Conservation (phyloP, 1,139 yeast genomes). For the Hanseniaspora uvarum region DNA sequence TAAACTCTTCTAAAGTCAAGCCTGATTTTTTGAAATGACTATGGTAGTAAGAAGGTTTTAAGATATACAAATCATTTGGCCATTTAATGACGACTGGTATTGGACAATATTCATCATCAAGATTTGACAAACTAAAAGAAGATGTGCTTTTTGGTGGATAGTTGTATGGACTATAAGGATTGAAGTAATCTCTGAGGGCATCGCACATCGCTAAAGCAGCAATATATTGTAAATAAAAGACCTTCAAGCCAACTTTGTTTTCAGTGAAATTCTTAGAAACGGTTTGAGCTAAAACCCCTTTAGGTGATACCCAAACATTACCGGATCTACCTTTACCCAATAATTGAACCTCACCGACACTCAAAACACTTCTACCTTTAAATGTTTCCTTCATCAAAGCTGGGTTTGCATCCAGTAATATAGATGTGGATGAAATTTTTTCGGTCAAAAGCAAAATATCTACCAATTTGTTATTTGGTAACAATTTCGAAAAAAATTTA, state of each 20-base stretch:
- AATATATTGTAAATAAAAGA: slow-evolving; percentile 76
- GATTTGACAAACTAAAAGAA: slow-evolving; percentile 29
- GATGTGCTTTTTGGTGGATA: slow-evolving; percentile 27
- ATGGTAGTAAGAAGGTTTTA: slow-evolving; percentile 48
- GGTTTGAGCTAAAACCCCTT: slow-evolving; percentile 81
- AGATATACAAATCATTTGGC: slow-evolving; percentile 89
- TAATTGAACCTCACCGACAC: slow-evolving; percentile 69
- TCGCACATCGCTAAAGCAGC: slow-evolving; percentile 75
- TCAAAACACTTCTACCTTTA: slow-evolving; percentile 21
- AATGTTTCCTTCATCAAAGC: slow-evolving; percentile 35
- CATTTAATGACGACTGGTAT: slow-evolving; percentile 80
- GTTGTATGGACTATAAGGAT: slow-evolving; percentile 25
- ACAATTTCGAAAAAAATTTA: slow-evolving; percentile 44
- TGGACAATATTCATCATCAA: slow-evolving; percentile 42
- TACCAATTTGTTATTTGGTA: slow-evolving; percentile 44
- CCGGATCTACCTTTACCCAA: slow-evolving; percentile 93
- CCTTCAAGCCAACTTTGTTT: slow-evolving; percentile 33
- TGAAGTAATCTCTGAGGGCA: slow-evolving; percentile 55
- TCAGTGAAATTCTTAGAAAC: slow-evolving; percentile 41
- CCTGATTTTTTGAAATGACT: slow-evolving; percentile 20
- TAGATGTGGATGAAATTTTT: slow-evolving; percentile 79
- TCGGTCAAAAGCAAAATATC: slow-evolving; percentile 65
- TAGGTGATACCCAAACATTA: slow-evolving; percentile 89
- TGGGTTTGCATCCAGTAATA: slow-evolving; percentile 65
- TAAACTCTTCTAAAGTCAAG: slow-evolving; percentile 17